Evolutionary conservation across 441 rosid species (phyloP).

Genomic region (Mallotus repandus): DNA sequence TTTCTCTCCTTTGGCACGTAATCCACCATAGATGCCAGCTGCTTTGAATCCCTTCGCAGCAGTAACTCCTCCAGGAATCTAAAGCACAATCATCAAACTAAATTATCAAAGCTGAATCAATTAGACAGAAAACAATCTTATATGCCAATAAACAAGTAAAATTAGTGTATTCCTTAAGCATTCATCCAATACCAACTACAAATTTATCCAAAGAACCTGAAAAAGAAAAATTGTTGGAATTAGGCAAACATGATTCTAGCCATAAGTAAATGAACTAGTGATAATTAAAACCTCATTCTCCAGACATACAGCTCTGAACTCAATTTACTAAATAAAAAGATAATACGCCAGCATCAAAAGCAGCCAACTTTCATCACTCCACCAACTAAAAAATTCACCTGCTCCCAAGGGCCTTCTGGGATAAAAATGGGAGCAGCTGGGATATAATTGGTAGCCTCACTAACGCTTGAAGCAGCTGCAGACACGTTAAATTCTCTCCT

Average conservation of each 20-base stretch:
- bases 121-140: neutral
- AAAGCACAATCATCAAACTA: constrained; percentile 13
- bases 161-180: no score
- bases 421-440: constrained; percentile 86
- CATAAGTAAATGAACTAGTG: neutral
- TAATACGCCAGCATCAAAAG: neutral
- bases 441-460: constrained; percentile 51
- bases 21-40: constrained; percentile 77
- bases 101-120: neutral
- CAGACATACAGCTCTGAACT: neutral
- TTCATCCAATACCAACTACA: neutral
- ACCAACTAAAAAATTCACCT: constrained; percentile 38
- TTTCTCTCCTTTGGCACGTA: constrained; percentile 81
- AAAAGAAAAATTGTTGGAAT: neutral
- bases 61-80: constrained; percentile 94
- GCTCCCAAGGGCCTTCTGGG: constrained; percentile 84
- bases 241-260: neutral
- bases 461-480: constrained; percentile 35
- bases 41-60: constrained; percentile 94
- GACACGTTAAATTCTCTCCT: constrained; percentile 38
- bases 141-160: no score
- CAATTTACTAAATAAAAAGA: neutral
- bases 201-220: neutral
- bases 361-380: neutral
- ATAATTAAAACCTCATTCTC: neutral